Evolutionary conservation across 768 basidiomycete species (phyloP).

Genomic region (Amanita pseudoporphyria): DNA sequence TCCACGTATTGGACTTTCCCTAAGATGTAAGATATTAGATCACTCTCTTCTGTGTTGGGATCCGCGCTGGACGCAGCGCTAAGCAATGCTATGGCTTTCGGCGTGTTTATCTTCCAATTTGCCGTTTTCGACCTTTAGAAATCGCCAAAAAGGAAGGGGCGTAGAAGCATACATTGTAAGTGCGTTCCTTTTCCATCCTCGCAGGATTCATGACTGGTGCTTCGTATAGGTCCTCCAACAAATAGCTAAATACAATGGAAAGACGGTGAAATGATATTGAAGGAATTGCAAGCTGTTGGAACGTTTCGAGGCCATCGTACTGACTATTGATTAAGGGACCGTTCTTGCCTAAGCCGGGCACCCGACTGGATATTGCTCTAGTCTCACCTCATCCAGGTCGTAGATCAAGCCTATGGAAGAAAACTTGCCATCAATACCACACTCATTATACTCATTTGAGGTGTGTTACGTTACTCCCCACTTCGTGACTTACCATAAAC

Average conservation of each 20-base stretch:
- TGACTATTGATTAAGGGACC: slow-evolving; percentile 22
- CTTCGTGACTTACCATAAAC: background rate
- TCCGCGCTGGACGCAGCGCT: background rate
- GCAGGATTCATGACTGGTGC: background rate
- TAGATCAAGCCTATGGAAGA: slow-evolving; percentile 38
- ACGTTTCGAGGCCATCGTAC: slow-evolving; percentile 13
- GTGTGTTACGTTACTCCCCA: slow-evolving; percentile 16
- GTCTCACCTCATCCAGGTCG: slow-evolving; percentile 21
- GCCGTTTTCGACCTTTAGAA: slow-evolving; percentile 51
- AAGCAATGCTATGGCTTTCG: slow-evolving; percentile 39
- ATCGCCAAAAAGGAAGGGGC: slow-evolving; percentile 52
- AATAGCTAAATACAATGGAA: slow-evolving; percentile 39
- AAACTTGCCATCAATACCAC: slow-evolving; percentile 37
- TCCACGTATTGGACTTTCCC: slow-evolving; percentile 36
- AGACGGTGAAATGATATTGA: slow-evolving; percentile 30
- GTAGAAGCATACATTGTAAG: slow-evolving; percentile 43
- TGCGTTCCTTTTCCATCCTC: slow-evolving; percentile 11
- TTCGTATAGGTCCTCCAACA: slow-evolving; percentile 32
- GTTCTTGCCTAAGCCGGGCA: slow-evolving; percentile 19
- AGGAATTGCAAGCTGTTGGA: slow-evolving; percentile 27
- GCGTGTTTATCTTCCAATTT: slow-evolving; percentile 47
- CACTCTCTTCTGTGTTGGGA: background rate
- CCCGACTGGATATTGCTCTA: background rate
- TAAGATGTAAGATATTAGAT: slow-evolving; percentile 23
- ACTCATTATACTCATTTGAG: slow-evolving; percentile 42